A percentile compares a stretch with the other conserved stretches of the same genome.
Evolutionary conservation across 306 rosid species (phyloP).

Genomic region (Cicer chorassanicum): DNA sequence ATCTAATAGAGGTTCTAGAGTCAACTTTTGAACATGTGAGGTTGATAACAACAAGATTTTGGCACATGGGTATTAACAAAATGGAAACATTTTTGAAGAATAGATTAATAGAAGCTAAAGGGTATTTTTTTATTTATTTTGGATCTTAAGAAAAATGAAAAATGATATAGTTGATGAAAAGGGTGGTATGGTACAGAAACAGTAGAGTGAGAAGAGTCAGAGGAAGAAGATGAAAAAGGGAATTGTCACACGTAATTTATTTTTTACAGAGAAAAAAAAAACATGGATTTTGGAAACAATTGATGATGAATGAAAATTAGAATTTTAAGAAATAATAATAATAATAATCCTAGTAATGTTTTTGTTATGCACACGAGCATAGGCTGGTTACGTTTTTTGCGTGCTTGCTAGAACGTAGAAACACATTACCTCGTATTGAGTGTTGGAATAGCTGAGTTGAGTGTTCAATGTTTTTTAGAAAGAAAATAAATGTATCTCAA

Average conservation of each 20-base stretch:
- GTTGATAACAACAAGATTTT: slow-evolving; percentile 14
- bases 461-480: too few relatives aligned
- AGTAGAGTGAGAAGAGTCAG: neutral
- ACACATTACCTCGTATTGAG: too few relatives aligned
- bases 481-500: too few relatives aligned
- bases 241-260: neutral
- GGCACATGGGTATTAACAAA: slow-evolving; percentile 42
- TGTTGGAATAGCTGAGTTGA: too few relatives aligned
- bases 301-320: slow-evolving; percentile 6
- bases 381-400: too few relatives aligned
- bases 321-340: too few relatives aligned
- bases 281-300: slow-evolving; percentile 23
- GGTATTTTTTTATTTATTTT: neutral
- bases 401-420: too few relatives aligned
- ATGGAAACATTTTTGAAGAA: slow-evolving; percentile 20
- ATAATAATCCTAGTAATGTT: too few relatives aligned
- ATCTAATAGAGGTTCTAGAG: slow-evolving; percentile 17
- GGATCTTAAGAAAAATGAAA: slow-evolving; percentile 19
- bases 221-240: slow-evolving; percentile 17
- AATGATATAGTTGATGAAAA: slow-evolving; percentile 3
- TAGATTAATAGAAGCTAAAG: slow-evolving; percentile 19
- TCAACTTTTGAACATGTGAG: slow-evolving; percentile 21
- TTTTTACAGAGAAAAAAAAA: neutral
- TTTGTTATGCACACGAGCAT: too few relatives aligned
- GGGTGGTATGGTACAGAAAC: neutral